phyloP scores from a whole-genome alignment of 768 basidiomycete species.

The Leucosporidium scottii region DNA sequence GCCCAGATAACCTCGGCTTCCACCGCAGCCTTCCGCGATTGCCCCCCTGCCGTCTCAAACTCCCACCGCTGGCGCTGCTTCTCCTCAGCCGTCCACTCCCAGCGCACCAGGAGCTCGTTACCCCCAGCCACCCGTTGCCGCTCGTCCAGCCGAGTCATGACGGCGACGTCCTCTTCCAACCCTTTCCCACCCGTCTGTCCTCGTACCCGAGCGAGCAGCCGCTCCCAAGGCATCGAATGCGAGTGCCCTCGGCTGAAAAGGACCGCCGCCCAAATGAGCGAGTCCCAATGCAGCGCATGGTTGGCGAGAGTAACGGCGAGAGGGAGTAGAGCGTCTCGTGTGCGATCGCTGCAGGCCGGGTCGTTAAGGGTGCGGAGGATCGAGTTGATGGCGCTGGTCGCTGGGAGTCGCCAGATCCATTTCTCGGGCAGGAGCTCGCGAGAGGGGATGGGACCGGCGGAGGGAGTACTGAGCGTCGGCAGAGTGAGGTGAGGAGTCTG shows the following conservation, averaged over 20 bases:
- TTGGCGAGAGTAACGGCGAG: slow-evolving; percentile 20
- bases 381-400: slow-evolving; percentile 16
- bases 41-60: not conserved
- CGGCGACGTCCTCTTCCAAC: not conserved
- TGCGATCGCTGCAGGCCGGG: not conserved
- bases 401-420: slow-evolving; percentile 29
- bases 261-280: slow-evolving; percentile 16
- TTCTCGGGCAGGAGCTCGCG: slow-evolving; percentile 11
- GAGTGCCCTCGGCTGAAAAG: not conserved
- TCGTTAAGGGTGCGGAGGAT: slow-evolving; percentile 14
- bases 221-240: slow-evolving; percentile 12
- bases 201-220: not conserved
- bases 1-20: not conserved
- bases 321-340: slow-evolving; percentile 12
- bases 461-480: not conserved
- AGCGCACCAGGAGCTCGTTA: not conserved
- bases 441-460: not conserved
- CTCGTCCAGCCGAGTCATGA: slow-evolving; percentile 4
- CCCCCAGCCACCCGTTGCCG: not conserved
- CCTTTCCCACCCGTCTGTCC: not conserved
- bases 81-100: not conserved
- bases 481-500: not conserved
- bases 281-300: slow-evolving; percentile 23
- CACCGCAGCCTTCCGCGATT: not conserved
- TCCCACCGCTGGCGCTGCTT: not conserved